These are phyloP conservation scores for Fragaria nilgerrensis DNA, from an alignment of 306 rosid genomes.

Conservation along the genomic window DNA sequence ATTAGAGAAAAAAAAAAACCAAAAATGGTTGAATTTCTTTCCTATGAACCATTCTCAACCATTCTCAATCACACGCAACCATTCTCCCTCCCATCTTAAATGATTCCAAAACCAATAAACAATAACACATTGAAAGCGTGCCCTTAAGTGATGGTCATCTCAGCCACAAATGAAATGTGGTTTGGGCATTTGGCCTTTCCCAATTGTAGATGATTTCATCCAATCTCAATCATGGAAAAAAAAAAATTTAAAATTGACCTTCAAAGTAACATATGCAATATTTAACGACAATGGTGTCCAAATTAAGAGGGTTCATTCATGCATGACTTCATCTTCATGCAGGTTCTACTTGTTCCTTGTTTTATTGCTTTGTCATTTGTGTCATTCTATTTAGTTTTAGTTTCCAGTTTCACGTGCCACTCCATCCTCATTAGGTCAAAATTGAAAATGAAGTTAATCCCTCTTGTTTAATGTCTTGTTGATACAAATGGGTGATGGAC, in stretches of 20 bases:
- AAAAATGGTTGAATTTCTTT: no score
- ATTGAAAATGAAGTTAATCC: not conserved
- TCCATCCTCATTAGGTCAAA: slow-evolving; percentile 1
- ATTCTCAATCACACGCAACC: not conserved
- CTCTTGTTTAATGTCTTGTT: not conserved
- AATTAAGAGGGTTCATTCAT: not conserved
- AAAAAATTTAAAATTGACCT: not conserved
- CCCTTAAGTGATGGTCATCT: not conserved
- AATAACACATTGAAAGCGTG: not conserved
- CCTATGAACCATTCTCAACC: no score
- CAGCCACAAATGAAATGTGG: not conserved
- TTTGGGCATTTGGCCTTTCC: not conserved
- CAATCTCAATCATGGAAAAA: not conserved
- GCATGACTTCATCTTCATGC: not conserved
- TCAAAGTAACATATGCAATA: not conserved
- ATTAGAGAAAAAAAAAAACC: no score
- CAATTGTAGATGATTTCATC: not conserved
- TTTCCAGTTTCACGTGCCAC: not conserved
- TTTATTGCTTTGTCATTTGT: not conserved
- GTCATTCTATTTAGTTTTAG: not conserved
- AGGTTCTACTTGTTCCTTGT: not conserved
- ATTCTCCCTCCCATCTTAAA: not conserved
- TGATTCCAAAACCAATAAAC: not conserved
- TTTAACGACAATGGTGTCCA: not conserved
- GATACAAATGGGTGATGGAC: not conserved